Percentiles rank a stretch among this genome's conserved stretches.
Evolutionary conservation across 257 asterid species (phyloP).

Genomic region (Capsicum rhomboideum): DNA sequence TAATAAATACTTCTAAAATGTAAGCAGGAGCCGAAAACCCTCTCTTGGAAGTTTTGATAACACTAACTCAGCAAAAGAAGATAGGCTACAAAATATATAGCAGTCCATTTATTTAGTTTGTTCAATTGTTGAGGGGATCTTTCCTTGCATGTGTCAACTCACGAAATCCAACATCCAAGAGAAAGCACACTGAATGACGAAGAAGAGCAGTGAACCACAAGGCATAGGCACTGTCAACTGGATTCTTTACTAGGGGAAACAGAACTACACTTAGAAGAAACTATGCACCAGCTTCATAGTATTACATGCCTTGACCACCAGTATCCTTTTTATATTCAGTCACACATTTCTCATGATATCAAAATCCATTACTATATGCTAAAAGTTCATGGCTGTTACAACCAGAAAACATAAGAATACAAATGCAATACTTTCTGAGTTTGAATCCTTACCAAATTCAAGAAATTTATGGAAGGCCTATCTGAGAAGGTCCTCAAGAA

Average conservation of each 20-base stretch:
- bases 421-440: not conserved
- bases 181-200: not conserved
- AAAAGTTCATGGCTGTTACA: not conserved
- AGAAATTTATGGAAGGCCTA: not conserved
- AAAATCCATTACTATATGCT: not conserved
- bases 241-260: not conserved
- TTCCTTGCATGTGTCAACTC: too few species aligned
- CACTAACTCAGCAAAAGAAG: not conserved
- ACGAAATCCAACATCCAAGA: too few species aligned
- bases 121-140: too few species aligned
- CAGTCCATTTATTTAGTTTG: too few species aligned
- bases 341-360: not conserved
- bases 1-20: not conserved
- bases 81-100: not conserved
- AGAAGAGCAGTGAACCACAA: not conserved
- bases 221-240: not conserved
- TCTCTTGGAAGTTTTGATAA: not conserved
- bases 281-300: not conserved
- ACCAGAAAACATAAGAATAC: not conserved
- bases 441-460: not conserved
- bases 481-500: not conserved
- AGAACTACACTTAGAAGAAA: not conserved
- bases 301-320: not conserved
- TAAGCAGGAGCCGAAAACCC: not conserved
- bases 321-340: not conserved